Percentiles rank a stretch among this genome's conserved stretches.
Evolutionary conservation across 108 stramenopile genomes (phyloP).

Genomic region (Discostella stelligeroides): DNA sequence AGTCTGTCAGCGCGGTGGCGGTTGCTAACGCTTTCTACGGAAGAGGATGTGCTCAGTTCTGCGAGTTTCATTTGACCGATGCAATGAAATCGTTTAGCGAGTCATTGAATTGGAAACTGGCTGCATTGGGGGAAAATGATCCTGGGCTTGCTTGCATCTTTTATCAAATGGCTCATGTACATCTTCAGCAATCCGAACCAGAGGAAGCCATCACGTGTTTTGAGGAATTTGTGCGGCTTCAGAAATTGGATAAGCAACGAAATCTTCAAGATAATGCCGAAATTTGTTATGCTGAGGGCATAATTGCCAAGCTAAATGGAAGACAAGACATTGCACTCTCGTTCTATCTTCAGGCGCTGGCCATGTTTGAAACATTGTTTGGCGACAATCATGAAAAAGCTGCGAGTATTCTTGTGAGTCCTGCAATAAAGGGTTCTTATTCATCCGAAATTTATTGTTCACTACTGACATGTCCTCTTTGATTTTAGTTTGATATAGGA

Average conservation of each 20-base stretch:
- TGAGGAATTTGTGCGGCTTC: slow-evolving; percentile 42
- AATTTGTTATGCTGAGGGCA: slow-evolving; percentile 48
- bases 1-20: slow-evolving; percentile 44
- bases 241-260: slow-evolving; percentile 38
- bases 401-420: slow-evolving; percentile 44
- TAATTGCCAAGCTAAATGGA: slow-evolving; percentile 44
- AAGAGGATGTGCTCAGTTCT: slow-evolving; percentile 51
- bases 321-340: slow-evolving; percentile 34
- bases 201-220: slow-evolving; percentile 45
- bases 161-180: slow-evolving; percentile 55
- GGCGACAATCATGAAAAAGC: slow-evolving; percentile 38
- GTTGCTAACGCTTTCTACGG: slow-evolving; percentile 54
- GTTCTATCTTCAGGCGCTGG: slow-evolving; percentile 40
- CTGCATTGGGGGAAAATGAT: slow-evolving; percentile 45
- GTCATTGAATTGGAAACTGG: slow-evolving; percentile 54
- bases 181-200: slow-evolving; percentile 38
- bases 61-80: slow-evolving; percentile 39
- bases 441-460: not conserved
- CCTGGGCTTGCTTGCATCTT: slow-evolving; percentile 53
- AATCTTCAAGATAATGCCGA: slow-evolving; percentile 49
- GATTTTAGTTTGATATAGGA: slow-evolving; percentile 59
- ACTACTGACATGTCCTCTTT: not conserved
- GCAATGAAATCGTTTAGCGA: slow-evolving; percentile 56
- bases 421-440: not conserved
- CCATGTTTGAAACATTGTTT: slow-evolving; percentile 49